A percentile compares a stretch with the other conserved stretches of the same genome.
Evolutionary conservation across 2,329 filamentous ascomycete genomes (phyloP).

Genomic region (Pezicula rhizophila): DNA sequence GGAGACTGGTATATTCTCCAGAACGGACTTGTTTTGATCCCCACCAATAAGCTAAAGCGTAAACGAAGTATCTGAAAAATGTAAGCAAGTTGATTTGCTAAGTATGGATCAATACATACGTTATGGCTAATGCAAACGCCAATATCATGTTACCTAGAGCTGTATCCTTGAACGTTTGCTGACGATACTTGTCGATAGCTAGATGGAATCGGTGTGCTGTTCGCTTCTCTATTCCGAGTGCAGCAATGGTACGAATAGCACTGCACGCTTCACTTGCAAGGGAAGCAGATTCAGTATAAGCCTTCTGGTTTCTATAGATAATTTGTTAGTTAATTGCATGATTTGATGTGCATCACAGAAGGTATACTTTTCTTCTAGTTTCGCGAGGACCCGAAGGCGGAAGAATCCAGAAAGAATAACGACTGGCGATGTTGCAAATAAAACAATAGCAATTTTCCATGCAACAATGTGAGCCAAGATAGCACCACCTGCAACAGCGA

Average conservation of each 20-base stretch:
- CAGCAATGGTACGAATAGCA: constrained; percentile 57
- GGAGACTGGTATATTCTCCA: constrained; percentile 55
- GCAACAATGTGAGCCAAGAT: constrained; percentile 65
- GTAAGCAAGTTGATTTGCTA: constrained; percentile 16
- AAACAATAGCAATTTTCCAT: constrained; percentile 72
- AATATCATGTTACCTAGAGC: constrained; percentile 52
- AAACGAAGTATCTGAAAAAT: constrained; percentile 60
- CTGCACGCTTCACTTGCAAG: constrained; percentile 65
- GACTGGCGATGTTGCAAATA: constrained; percentile 61
- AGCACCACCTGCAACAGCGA: constrained; percentile 64
- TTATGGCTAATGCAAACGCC: constrained; percentile 41
- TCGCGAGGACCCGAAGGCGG: constrained; percentile 56
- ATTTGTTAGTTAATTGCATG: too few relatives aligned
- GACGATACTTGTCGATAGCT: constrained; percentile 42
- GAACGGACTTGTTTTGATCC: constrained; percentile 63
- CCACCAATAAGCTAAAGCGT: constrained; percentile 77
- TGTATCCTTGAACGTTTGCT: constrained; percentile 46
- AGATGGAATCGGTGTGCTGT: constrained; percentile 47
- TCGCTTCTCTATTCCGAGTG: constrained; percentile 47
- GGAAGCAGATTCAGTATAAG: constrained; percentile 57
- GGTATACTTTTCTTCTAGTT: constrained; percentile 47
- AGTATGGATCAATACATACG: constrained; percentile 7
- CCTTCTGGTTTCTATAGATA: constrained; percentile 43
- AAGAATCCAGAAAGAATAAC: constrained; percentile 64
- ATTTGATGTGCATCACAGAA: too few relatives aligned